phyloP scores from a whole-genome alignment of 2,329 filamentous ascomycete species.

The Xylariaceae sp. region DNA sequence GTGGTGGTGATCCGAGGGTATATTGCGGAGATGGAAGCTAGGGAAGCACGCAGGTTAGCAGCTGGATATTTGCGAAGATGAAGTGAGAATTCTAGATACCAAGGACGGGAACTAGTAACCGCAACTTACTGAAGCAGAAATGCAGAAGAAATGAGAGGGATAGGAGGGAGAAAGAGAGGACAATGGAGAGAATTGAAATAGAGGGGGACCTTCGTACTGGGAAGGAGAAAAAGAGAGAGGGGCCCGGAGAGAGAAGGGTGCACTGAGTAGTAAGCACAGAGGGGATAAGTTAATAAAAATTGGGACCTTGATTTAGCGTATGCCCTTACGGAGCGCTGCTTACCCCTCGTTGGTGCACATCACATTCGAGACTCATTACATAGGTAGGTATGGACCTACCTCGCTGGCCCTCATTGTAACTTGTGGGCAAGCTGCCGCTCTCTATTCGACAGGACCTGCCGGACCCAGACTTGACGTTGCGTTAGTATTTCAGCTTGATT shows the following conservation, averaged over 20 bases:
- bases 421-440: no score
- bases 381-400: background rate
- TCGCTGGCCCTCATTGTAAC: background rate
- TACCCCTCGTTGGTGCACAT: background rate
- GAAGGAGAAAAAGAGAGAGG: conserved; percentile 22
- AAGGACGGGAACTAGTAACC: background rate
- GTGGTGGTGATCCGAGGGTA: conserved; percentile 9
- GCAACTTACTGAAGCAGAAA: conserved; percentile 13
- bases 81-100: background rate
- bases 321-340: background rate
- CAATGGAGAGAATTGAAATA: conserved; percentile 23
- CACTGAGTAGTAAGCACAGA: conserved; percentile 19
- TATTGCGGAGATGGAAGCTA: background rate
- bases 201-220: conserved; percentile 19
- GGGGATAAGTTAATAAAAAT: conserved; percentile 13
- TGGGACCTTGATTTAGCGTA: background rate
- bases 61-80: conserved; percentile 1
- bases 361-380: no score
- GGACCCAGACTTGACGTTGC: no score
- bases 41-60: conserved; percentile 14
- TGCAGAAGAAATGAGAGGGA: conserved; percentile 1
- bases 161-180: conserved; percentile 4
- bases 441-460: no score
- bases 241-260: background rate
- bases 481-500: no score